Evolutionary conservation across 768 basidiomycete genomes (phyloP).

Genomic region (Hydnomerulius pinastri): DNA sequence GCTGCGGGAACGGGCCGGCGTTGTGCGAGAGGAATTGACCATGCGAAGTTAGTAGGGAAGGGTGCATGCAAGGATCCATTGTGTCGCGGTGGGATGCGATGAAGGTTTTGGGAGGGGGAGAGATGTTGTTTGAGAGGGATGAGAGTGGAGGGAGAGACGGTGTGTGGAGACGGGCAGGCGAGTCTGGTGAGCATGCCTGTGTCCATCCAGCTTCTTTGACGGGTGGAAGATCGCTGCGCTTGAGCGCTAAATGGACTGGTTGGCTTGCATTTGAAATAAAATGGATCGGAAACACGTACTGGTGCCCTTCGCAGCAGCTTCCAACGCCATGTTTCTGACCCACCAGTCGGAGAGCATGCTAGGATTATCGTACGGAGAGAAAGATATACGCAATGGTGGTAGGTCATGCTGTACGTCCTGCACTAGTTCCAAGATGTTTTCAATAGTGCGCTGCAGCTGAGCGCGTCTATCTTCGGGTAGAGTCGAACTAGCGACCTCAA

Average conservation of each 20-base stretch:
- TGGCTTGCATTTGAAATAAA: background rate
- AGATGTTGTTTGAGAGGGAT: background rate
- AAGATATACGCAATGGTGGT: constrained; percentile 32
- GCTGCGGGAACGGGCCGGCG: constrained; percentile 46
- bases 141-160: constrained; percentile 28
- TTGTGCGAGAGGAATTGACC: constrained; percentile 54
- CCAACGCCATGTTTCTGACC: constrained; percentile 19
- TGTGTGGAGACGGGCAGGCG: constrained; percentile 29
- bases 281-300: constrained; percentile 17
- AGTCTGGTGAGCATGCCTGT: constrained; percentile 19
- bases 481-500: constrained; percentile 18
- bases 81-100: constrained; percentile 36
- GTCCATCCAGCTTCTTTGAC: constrained; percentile 27
- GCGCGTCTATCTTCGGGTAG: constrained; percentile 3
- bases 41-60: constrained; percentile 40
- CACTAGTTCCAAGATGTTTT: constrained; percentile 24
- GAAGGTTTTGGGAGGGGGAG: constrained; percentile 25
- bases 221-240: constrained; percentile 34
- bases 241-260: constrained; percentile 24
- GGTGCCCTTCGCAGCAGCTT: constrained; percentile 30
- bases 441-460: background rate
- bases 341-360: constrained; percentile 27
- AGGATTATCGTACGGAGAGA: constrained; percentile 34
- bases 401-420: constrained; percentile 28
- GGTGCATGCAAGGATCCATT: constrained; percentile 42